Evolutionary conservation across 805 yeast species (phyloP).

Genomic region (Wickerhamiella kazuoi): DNA sequence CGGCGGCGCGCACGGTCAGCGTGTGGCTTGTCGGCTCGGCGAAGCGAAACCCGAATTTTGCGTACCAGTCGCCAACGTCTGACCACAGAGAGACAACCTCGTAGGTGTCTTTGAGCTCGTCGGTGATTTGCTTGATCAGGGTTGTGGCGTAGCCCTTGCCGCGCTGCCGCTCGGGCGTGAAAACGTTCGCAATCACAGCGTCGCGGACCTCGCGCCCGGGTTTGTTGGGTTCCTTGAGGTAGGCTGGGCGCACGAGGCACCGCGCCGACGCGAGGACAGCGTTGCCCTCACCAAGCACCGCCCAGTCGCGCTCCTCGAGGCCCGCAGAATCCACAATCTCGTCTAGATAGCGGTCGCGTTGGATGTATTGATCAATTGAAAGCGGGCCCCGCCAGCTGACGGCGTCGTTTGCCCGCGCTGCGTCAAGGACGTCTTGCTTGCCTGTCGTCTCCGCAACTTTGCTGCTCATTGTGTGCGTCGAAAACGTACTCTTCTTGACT

Average conservation of each 20-base stretch:
- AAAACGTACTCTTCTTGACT: no score
- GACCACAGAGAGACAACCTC: constrained; percentile 40
- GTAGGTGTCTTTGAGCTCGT: constrained; percentile 8
- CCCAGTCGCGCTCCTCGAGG: constrained; percentile 4
- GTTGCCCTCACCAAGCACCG: not conserved
- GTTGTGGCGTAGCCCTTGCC: constrained; percentile 37
- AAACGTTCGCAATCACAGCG: constrained; percentile 39
- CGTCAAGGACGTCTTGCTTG: constrained; percentile 1
- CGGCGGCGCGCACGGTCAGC: not conserved
- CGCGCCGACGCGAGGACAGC: constrained; percentile 29
- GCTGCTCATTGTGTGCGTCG: no score
- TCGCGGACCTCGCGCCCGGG: constrained; percentile 10
- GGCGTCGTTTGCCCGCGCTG: not conserved
- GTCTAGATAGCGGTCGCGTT: constrained; percentile 3
- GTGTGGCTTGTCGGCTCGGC: constrained; percentile 2
- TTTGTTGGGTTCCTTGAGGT: constrained; percentile 12
- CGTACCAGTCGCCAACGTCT: constrained; percentile 54
- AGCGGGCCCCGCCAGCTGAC: constrained; percentile 2
- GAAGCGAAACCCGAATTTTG: constrained; percentile 32
- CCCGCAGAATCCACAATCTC: not conserved
- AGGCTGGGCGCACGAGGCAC: constrained; percentile 24
- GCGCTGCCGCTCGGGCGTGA: constrained; percentile 31
- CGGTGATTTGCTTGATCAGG: constrained; percentile 24
- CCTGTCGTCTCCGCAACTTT: constrained; percentile 8
- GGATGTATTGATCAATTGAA: not conserved